These are phyloP conservation scores for Aspergillus proliferans DNA, from an alignment of 2,329 filamentous ascomycete species.

Conservation along the genomic window DNA sequence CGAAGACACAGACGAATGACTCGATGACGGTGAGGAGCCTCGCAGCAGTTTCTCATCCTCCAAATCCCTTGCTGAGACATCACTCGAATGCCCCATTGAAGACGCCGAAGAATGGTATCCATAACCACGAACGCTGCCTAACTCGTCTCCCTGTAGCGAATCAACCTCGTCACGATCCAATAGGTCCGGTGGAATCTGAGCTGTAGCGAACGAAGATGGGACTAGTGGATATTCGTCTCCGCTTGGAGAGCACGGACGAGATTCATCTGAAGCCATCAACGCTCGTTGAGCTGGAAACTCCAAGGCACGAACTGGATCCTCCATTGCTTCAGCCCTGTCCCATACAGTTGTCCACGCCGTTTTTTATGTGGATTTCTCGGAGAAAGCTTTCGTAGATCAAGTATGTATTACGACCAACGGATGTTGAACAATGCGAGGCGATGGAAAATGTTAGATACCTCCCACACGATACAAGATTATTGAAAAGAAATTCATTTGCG, in stretches of 20 bases:
- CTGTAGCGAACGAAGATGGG: not conserved
- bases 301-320: not conserved
- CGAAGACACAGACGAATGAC: conserved; percentile 38
- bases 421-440: not conserved
- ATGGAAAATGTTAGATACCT: not conserved
- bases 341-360: not conserved
- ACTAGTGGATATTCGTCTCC: not conserved
- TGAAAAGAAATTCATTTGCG: not conserved
- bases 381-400: not conserved
- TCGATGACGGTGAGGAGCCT: conserved; percentile 26
- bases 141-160: conserved; percentile 13
- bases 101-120: conserved; percentile 31
- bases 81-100: conserved; percentile 22
- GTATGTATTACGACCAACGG: not conserved
- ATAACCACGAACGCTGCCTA: conserved; percentile 17
- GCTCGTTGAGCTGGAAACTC: not conserved
- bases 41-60: conserved; percentile 22
- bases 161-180: conserved; percentile 5
- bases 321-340: not conserved
- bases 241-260: not conserved
- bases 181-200: not conserved
- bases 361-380: not conserved
- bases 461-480: not conserved
- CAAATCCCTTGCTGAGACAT: conserved; percentile 12
- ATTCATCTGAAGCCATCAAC: not conserved